Evolutionary conservation across 352 stramenopile species (phyloP), one percentile per base, ranked within the genome.

Genomic region (Globisporangium viniferum): DNA sequence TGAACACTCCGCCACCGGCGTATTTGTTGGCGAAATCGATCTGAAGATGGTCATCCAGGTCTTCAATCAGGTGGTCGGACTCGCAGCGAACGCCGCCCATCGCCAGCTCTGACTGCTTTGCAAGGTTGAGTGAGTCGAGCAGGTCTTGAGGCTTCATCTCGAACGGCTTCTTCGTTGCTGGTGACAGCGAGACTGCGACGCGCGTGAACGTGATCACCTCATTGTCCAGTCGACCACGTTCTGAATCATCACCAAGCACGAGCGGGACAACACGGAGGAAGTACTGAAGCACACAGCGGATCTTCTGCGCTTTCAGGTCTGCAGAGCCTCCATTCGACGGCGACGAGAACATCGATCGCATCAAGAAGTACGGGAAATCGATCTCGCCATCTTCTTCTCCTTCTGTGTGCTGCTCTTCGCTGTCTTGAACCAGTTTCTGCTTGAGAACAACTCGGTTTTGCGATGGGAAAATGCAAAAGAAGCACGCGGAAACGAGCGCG

Each of bases 1-100:
- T 82, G 24, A 95, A 75, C n/a, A 93, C 87, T 18, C 85, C 87
- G 29, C 87, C 87, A 22, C 87, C 87, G 2, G 86, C 78, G 59
- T 82, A 95, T 55, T 89, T 88, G 74, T 95, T 95, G 10, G 87
- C 87, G 67, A 95, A 95, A 67, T 93, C 84, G 48, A 93, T 82
- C 63, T 95, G 87, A 29, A 95, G 59, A 68, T 92, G 84, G 3
- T 69, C 54, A 22, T 80, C 63, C 27, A 90, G 39, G 33, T 89
- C 81, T 77, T 95, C 87, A 41, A 95, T 95, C 35, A 84, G 67
- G 1, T 64, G 73, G 20, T 77, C 65, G 4, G 74, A 80, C 35
- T 87, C 73, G 39, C 81, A 80, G 9, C 62, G 63, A 5, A 78
- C 73, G 59, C 62, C 18, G 18, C 59, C 56, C 70, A 79, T 51